Percentiles rank a stretch among this genome's conserved stretches.
phyloP scores from a whole-genome alignment of 306 rosid genomes.

The Fragaria iinumae region DNA sequence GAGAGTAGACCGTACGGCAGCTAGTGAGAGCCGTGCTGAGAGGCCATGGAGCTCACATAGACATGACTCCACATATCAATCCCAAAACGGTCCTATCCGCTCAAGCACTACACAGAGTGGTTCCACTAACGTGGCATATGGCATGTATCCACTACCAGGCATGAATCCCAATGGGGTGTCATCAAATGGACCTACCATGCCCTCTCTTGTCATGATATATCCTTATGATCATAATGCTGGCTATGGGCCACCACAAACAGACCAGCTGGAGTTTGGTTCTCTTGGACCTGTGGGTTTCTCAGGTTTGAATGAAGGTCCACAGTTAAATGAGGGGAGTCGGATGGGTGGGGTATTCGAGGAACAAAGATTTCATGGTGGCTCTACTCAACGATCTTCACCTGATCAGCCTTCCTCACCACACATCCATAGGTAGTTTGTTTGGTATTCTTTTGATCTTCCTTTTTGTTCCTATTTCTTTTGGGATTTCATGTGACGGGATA shows the following conservation, averaged over 20 bases:
- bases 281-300: conserved; percentile 80
- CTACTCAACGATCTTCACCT: conserved; percentile 65
- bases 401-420: conserved; percentile 91
- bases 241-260: conserved; percentile 52
- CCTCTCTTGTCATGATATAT: conserved; percentile 83
- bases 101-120: conserved; percentile 50
- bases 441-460: neutral
- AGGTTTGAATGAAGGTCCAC: conserved; percentile 55
- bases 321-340: conserved; percentile 56
- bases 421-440: conserved; percentile 57
- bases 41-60: conserved; percentile 82
- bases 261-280: conserved; percentile 90
- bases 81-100: conserved; percentile 80
- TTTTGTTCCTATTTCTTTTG: neutral
- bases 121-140: conserved; percentile 63
- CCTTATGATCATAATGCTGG: conserved; percentile 70
- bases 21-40: conserved; percentile 68
- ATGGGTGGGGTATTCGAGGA: conserved; percentile 65
- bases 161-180: conserved; percentile 67
- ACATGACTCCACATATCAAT: conserved; percentile 60
- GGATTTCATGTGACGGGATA: neutral
- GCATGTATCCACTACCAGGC: conserved; percentile 70
- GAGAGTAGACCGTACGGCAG: conserved; percentile 60
- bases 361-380: conserved; percentile 67
- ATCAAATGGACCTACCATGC: conserved; percentile 73